Conservation (phyloP, 2,329 filamentous ascomycete genomes). For the Colletotrichum sp. region DNA sequence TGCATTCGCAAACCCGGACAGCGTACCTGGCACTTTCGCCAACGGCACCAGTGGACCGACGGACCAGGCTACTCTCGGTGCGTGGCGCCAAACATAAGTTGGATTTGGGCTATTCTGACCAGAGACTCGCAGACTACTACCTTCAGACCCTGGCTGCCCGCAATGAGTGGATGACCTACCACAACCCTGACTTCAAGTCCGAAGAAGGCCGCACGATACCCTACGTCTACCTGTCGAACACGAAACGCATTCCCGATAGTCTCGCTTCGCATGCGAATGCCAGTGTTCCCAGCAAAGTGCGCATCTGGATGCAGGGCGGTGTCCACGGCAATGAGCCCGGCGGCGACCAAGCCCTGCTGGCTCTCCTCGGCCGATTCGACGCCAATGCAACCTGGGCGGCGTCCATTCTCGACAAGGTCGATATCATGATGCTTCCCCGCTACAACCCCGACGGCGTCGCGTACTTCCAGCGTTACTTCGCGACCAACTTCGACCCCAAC, state of each 20-base stretch:
- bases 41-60: constrained; percentile 35
- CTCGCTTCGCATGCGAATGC: constrained; percentile 15
- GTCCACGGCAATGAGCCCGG: constrained; percentile 38
- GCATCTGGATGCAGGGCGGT: constrained; percentile 35
- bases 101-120: background rate
- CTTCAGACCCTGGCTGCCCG: constrained; percentile 25
- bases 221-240: constrained; percentile 23
- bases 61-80: constrained; percentile 20
- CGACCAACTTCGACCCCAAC: constrained; percentile 35
- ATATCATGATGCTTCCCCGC: constrained; percentile 33
- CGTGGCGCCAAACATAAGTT: background rate
- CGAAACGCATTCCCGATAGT: background rate
- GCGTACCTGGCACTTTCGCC: constrained; percentile 27
- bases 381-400: constrained; percentile 32
- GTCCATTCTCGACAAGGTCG: constrained; percentile 29
- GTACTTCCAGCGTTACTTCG: constrained; percentile 35
- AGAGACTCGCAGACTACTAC: constrained; percentile 19
- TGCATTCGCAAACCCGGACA: constrained; percentile 26
- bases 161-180: constrained; percentile 29
- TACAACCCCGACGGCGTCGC: constrained; percentile 39
- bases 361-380: constrained; percentile 34
- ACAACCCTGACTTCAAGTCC: constrained; percentile 22
- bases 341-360: constrained; percentile 33
- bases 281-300: constrained; percentile 26
- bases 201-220: constrained; percentile 28